phyloP scores from a whole-genome alignment of 2,329 filamentous ascomycete species.

The Aspergillus calidoustus region DNA sequence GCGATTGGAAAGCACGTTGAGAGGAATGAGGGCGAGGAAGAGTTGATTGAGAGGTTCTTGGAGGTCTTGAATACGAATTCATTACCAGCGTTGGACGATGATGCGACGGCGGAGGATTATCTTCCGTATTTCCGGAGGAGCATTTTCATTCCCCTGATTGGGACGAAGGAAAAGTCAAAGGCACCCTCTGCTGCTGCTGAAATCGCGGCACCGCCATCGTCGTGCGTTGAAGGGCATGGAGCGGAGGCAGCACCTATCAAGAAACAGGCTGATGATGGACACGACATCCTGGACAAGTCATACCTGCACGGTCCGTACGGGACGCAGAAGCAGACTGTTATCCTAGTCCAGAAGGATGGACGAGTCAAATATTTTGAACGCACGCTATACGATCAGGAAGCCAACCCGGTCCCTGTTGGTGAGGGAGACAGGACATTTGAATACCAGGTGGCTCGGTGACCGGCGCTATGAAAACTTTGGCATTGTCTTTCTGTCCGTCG shows the following conservation, averaged over 20 bases:
- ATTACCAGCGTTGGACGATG: slow-evolving; percentile 55
- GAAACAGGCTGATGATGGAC: slow-evolving; percentile 13
- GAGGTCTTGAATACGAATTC: slow-evolving; percentile 59
- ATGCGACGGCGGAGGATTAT: slow-evolving; percentile 58
- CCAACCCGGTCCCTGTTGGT: slow-evolving; percentile 43
- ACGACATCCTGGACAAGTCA: slow-evolving; percentile 32
- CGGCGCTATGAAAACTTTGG: not conserved
- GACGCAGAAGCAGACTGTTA: slow-evolving; percentile 67
- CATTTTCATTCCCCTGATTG: slow-evolving; percentile 64
- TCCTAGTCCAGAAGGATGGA: slow-evolving; percentile 61
- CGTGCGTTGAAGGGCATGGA: not conserved
- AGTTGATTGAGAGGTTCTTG: slow-evolving; percentile 58
- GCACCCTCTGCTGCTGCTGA: not conserved
- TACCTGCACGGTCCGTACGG: slow-evolving; percentile 61
- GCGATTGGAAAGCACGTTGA: slow-evolving; percentile 54
- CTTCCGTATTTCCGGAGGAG: slow-evolving; percentile 61
- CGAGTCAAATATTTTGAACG: slow-evolving; percentile 66
- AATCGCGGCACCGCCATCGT: not conserved
- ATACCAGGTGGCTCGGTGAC: slow-evolving; percentile 14
- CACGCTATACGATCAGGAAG: slow-evolving; percentile 62
- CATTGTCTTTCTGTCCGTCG: slow-evolving; percentile 2
- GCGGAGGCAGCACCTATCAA: slow-evolving; percentile 13
- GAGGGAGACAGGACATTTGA: slow-evolving; percentile 24
- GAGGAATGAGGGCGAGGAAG: slow-evolving; percentile 50
- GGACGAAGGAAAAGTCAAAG: slow-evolving; percentile 48